Evolutionary conservation across 345 rosid genomes (phyloP), one percentile per base, ranked within the genome.

Genomic region (Turritis glabra): DNA sequence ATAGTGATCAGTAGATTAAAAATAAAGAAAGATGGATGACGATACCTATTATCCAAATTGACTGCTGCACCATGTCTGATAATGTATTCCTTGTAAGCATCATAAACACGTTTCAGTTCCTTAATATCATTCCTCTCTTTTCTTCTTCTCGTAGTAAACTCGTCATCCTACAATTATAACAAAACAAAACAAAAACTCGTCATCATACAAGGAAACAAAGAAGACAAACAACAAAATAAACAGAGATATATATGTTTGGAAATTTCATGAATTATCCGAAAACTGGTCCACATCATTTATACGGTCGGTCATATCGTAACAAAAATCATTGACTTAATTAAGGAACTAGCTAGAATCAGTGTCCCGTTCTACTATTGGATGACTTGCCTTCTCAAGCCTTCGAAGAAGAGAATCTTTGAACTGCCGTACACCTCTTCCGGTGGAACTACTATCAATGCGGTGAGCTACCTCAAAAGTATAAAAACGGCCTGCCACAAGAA

Each of bases 101-200:
- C 84, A 77, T 82, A 91, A 69, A 91, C 98, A 57, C 96, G 91
- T 72, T 69, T 84, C 50, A 91, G 87, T 82, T 91, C 97, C 19
- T 86, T 84, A 27, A 25, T 17, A 71, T 91, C 95, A 80, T 81
- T 85, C 72, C 5, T 56, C 61, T 82, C 85, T 72, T 78, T 80
- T 35, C 93, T 73, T 55, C 64, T 80, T 58, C 4, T 40, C 8
- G 35, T 44, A 55, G 89, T 85, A 40, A 76, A 76, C 65, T 77
- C 81, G 46, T 88, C 87, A 70, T 93, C 98, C 98, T 93, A 82
- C n/a, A n/a, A n/a, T n/a, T n/a, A n/a, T n/a, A n/a, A n/a, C n/a
- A n/a, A n/a, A n/a, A n/a, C n/a, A n/a, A n/a, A n/a, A n/a, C n/a
- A n/a, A n/a, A 40, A 76, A 76, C 65, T 77, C 81, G 46, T 88